phyloP scores from a whole-genome alignment of 2,329 filamentous ascomycete genomes.

The Sphaerulina musiva region DNA sequence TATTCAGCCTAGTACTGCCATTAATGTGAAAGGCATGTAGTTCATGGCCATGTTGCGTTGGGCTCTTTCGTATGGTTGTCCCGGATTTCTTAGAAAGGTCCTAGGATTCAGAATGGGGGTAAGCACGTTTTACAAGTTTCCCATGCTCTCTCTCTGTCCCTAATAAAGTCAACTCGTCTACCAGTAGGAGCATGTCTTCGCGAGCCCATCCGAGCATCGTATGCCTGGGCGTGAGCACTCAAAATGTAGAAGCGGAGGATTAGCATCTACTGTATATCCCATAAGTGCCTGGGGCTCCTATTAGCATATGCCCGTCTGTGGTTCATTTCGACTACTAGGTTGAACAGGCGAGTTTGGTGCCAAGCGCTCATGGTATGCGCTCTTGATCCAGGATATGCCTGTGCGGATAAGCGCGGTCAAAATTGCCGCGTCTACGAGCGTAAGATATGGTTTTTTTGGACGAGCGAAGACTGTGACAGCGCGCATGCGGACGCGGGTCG shows the following conservation, averaged over 20 bases:
- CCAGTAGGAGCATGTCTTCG: conserved; percentile 5
- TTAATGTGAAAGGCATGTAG: neutral
- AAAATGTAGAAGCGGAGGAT: neutral
- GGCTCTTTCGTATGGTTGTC: conserved; percentile 1
- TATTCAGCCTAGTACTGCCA: neutral
- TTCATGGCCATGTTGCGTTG: conserved; percentile 4
- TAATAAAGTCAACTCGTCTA: conserved; percentile 3
- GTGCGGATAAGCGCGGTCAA: neutral
- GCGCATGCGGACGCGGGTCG: conserved; percentile 9
- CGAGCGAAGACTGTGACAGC: neutral
- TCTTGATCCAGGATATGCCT: conserved; percentile 13
- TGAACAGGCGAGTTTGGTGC: neutral
- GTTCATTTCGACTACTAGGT: too few species aligned
- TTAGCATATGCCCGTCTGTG: neutral
- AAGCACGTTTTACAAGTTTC: conserved; percentile 10
- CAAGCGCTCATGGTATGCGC: conserved; percentile 4
- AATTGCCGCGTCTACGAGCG: neutral
- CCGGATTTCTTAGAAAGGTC: conserved; percentile 5
- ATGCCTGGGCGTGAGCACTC: conserved; percentile 3
- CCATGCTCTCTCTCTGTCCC: conserved; percentile 11
- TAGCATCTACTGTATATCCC: neutral
- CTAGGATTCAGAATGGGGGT: conserved; percentile 2
- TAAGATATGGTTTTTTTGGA: neutral
- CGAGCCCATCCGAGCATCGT: conserved; percentile 3
- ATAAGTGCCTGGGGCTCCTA: neutral